Conservation (phyloP, 2,329 filamentous ascomycete genomes). For the Trichocomaceae sp. region DNA sequence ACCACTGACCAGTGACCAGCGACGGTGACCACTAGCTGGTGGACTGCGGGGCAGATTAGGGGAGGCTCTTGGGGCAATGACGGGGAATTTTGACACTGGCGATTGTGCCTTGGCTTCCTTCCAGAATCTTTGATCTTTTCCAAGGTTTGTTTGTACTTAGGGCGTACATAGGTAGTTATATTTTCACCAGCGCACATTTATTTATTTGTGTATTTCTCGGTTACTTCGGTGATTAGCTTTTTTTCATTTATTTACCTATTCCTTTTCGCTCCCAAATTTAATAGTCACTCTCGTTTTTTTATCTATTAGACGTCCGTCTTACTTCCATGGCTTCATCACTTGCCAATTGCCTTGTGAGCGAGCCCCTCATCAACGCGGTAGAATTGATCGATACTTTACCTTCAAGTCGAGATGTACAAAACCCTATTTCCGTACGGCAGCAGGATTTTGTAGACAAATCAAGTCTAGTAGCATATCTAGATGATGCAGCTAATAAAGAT, state of each 20-base stretch:
- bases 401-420: neutral
- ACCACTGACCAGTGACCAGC: too few relatives aligned
- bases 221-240: too few relatives aligned
- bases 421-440: neutral
- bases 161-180: too few relatives aligned
- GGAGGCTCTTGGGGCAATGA: neutral
- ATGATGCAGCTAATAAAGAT: neutral
- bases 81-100: too few relatives aligned
- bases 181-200: neutral
- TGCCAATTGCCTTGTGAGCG: neutral
- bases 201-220: neutral
- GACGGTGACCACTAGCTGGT: too few relatives aligned
- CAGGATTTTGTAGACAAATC: neutral
- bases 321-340: neutral
- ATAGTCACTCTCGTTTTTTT: neutral
- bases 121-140: neutral
- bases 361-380: neutral
- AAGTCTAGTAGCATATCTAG: neutral
- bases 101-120: neutral
- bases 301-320: neutral
- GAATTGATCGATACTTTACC: conserved; percentile 1
- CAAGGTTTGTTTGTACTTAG: too few relatives aligned
- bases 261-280: neutral
- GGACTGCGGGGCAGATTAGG: neutral
- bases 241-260: too few relatives aligned